Base-by-base conservation (phyloP, 208 protist species). In the Acanthamoeba lenticulata region DNA sequence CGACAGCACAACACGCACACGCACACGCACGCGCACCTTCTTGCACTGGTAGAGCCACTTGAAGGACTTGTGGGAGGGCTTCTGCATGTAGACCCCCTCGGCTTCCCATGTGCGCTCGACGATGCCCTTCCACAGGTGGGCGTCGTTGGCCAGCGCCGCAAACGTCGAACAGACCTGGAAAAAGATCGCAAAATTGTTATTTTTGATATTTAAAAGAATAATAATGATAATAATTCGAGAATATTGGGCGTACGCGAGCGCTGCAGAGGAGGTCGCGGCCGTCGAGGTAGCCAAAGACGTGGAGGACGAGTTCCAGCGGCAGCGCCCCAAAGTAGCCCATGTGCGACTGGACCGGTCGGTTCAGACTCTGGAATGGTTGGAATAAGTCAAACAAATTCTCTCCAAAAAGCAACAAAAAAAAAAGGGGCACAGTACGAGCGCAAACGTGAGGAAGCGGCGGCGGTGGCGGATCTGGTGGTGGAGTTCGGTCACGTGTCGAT, bases 201-300 rank as follows among this genome's bases (percentile, higher is more conserved):
- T n/a, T n/a, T 15, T 19, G 15, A 49, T 49, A 49, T 49, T 19
- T 49, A 49, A 49, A 49, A 49, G 45, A 49, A 49, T n/a, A n/a
- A n/a, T n/a, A n/a, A n/a, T n/a, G n/a, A n/a, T n/a, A n/a, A n/a
- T n/a, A n/a, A n/a, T n/a, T n/a, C 19, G 60, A 69, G 29, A 69
- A 6, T 29, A 69, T 36, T 5, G 13, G 19, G 6, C 34, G 62
- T 72, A 72, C 62, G 15, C 36, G 11, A 11, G 62, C 62, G 62
- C 6, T 72, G 32, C n/a, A 29, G 17, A 72, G 62, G 62, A 72
- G 62, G 5, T 85, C 74, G 17, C 49, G 19, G 5, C 40, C 74
- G 27, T 55, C 74, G n/a, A 85, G 74, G 44, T 85, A 85, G 74
- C 74, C 32, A 19, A 85, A 85, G 44, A 85, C 49, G 74, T 85